Base-by-base conservation (phyloP, 73 alveolate species). In the Loxodes magnus region DNA sequence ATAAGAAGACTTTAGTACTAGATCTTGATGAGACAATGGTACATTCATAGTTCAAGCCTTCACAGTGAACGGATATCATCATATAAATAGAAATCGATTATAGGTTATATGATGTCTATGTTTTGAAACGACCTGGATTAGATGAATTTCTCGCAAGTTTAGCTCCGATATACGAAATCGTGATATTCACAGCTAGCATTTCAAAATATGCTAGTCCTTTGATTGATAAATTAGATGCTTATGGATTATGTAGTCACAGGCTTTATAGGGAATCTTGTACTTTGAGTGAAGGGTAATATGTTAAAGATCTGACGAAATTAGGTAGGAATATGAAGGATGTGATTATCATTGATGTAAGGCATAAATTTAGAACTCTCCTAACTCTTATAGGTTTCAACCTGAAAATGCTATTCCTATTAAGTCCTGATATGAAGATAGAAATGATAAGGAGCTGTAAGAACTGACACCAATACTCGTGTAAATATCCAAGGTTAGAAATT, bases 401-500 rank as follows among this genome's bases (percentile, higher is more conserved):
- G 73, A 72, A 28, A 72, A 72, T 31, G 87, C 73, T 9, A 48
- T 72, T 48, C 87, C 87, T 7, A 72, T 72, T 12, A n/a, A 64
- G 4, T 27, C 57, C 30, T 71, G 88, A 82, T 67, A 67, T 39
- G 88, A 67, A 23, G 77, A 57, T 39, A 23, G 42, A 19, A 22
- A 9, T 4, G 82, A 74, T 42, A 41, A 51, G 23, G 70, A 68
- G 21, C 55, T 74, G 5, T 15, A 57, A 7, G 73, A 82, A 26
- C 42, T 76, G 35, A 56, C 49, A 5, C 42, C 57, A 3, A 31
- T 66, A 33, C 53, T 74, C 10, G 72, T 65, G 24, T 5, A 57
- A 23, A 23, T 64, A n/a, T 52, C 79, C 4, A 34, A 64, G 51
- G 80, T 61, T 15, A 69, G 46, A 9, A 77, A 71, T 35, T n/a